Evolutionary conservation across 2,329 filamentous ascomycete genomes (phyloP), one percentile per base, ranked within the genome.

Genomic region (Colletotrichum plurivorum): DNA sequence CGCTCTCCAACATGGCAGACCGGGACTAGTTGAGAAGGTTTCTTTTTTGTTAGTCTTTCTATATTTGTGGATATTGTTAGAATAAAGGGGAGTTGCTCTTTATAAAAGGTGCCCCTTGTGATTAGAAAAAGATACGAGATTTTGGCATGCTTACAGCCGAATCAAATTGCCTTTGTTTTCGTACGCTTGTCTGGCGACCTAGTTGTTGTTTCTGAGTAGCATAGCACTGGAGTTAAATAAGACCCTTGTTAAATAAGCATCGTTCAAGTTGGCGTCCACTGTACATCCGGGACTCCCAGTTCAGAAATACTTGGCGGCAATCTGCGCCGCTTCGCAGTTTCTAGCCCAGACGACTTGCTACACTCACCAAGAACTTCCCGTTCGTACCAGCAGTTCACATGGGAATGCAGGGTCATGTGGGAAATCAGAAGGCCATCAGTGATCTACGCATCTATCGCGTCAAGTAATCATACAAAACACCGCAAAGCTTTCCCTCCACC

Each of bases 1-100:
- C 88, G 62, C 77, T 92, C 71, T 82, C 85, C 60, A 85, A 84
- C 61, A 76, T 90, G 67, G 69, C 60, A 13, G 88, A 89, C 52
- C 63, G 61, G 36, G 73, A 73, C 10, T 71, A 71, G 39, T 65
- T 65, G 54, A 6, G 16, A 27, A 5, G 43, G 18, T 20, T 5
- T 49, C 10, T 7, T 20, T 20, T 13, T 2, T 6, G 22, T 12
- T 22, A 3, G 36, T 39, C 8, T 15, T 39, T 45, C 9, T 51
- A 48, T 36, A 15, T 65, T 60, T 60, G 62, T 60, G 55, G 16
- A 61, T 60, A 60, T 51, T 31, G 7, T 45, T 1, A 39, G 45
- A 57, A 51, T 27, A 10, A 43, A 16, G 9, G 20, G 39, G 16
- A n/a, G 41, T 15, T 43, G 13, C 5, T 43, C 16, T 43, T 31